These are phyloP conservation scores for Aspergillus ruber DNA, from an alignment of 2,329 filamentous ascomycete genomes.

Conservation along the genomic window DNA sequence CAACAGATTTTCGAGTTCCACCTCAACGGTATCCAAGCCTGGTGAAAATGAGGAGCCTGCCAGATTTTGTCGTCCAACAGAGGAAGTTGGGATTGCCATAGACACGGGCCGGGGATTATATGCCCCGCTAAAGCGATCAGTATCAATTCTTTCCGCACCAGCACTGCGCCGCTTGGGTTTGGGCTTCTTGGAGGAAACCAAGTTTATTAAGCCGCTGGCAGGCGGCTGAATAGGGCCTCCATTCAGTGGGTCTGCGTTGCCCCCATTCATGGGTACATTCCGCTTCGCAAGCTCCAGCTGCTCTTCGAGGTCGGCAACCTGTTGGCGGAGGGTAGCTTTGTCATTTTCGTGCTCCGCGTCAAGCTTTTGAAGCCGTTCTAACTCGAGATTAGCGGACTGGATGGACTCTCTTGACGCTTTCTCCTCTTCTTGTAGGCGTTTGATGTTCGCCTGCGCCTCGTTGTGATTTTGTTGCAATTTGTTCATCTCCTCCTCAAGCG, in stretches of 20 bases:
- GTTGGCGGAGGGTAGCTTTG: conserved; percentile 76
- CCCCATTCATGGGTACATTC: conserved; percentile 62
- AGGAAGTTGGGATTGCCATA: conserved; percentile 65
- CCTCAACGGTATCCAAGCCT: conserved; percentile 81
- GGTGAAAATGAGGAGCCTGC: conserved; percentile 73
- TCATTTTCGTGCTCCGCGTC: conserved; percentile 75
- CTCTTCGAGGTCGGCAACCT: conserved; percentile 83
- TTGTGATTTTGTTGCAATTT: conserved; percentile 83
- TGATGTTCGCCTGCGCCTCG: conserved; percentile 83
- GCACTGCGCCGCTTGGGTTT: conserved; percentile 76
- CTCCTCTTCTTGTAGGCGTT: conserved; percentile 91
- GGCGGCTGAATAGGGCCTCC: conserved; percentile 52
- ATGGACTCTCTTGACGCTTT: conserved; percentile 77
- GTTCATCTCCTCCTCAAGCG: conserved; percentile 93
- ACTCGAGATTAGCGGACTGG: conserved; percentile 68
- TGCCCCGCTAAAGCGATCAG: conserved; percentile 83
- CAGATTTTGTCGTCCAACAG: conserved; percentile 60
- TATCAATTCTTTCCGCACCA: conserved; percentile 73
- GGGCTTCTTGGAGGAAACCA: conserved; percentile 94
- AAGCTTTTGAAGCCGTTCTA: conserved; percentile 70
- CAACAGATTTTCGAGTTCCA: conserved; percentile 87
- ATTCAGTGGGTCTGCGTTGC: conserved; percentile 56
- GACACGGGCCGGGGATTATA: conserved; percentile 95
- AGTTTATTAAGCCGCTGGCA: conserved; percentile 79
- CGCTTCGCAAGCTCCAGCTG: conserved; percentile 83